Conservation (phyloP, 129 eudicot genomes). For the Escallonia herrerae region DNA sequence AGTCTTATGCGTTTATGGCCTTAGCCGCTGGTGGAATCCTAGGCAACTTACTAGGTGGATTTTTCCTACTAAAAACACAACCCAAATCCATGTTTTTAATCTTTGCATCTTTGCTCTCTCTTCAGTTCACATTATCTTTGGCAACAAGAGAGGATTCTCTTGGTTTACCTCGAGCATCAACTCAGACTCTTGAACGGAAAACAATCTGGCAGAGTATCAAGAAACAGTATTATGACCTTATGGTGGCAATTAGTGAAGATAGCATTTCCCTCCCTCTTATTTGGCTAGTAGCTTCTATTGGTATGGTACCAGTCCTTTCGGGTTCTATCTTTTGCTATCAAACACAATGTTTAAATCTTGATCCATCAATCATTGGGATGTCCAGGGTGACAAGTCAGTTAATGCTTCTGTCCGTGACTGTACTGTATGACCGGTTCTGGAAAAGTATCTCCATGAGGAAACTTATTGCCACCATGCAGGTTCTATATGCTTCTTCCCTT, state of each 20-base stretch:
- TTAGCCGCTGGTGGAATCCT: conserved; percentile 77
- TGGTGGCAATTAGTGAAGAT: conserved; percentile 48
- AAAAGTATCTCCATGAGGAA: conserved; percentile 58
- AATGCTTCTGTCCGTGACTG: conserved; percentile 46
- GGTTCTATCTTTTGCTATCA: conserved; percentile 95
- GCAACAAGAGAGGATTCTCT: conserved; percentile 61
- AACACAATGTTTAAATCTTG: conserved; percentile 70
- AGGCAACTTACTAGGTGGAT: conserved; percentile 77
- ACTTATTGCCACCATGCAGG: conserved; percentile 43
- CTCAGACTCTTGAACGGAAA: conserved; percentile 8
- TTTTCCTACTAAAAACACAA: conserved; percentile 42
- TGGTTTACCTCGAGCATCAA: conserved; percentile 35
- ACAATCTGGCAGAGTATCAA: conserved; percentile 32
- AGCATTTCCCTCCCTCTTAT: conserved; percentile 41
- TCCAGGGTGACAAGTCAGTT: conserved; percentile 75
- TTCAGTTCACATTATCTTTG: conserved; percentile 49
- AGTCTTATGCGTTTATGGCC: conserved; percentile 90
- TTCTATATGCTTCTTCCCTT: conserved; percentile 52
- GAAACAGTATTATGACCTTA: conserved; percentile 55
- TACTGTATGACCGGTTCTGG: conserved; percentile 60
- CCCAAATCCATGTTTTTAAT: conserved; percentile 51
- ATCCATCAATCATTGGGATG: conserved; percentile 69
- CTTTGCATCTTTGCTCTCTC: conserved; percentile 50
- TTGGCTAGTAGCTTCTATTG: conserved; percentile 67
- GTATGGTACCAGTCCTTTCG: conserved; percentile 61